These are phyloP conservation scores for Fusarium verticillioides DNA, from an alignment of 2,329 filamentous ascomycete species.

Conservation along the genomic window DNA sequence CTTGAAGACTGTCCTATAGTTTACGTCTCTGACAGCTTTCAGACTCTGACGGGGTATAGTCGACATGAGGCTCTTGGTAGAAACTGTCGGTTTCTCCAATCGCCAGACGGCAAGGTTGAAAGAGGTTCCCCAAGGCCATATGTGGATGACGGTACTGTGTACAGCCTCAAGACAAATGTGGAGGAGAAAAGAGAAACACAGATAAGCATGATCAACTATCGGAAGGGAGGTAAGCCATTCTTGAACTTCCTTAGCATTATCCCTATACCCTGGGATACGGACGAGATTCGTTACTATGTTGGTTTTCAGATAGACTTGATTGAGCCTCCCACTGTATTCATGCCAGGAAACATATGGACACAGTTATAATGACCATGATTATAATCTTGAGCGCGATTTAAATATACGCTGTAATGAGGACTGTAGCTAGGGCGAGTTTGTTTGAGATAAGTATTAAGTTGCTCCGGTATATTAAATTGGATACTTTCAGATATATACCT, in stretches of 20 bases:
- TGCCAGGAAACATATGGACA: too few relatives aligned
- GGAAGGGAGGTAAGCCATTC: rapidly evolving
- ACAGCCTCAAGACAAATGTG: rapidly evolving
- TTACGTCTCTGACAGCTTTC: neutral
- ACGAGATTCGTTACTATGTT: neutral
- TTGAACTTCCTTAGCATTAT: neutral
- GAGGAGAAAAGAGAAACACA: neutral
- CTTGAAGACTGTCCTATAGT: neutral
- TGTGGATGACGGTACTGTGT: rapidly evolving
- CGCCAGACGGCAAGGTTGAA: neutral
- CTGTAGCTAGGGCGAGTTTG: too few relatives aligned
- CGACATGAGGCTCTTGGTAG: neutral
- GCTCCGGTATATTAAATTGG: too few relatives aligned
- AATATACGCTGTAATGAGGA: too few relatives aligned
- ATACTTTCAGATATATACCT: too few relatives aligned
- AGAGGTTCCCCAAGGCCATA: rapidly evolving
- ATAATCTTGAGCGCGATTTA: too few relatives aligned
- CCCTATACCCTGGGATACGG: neutral
- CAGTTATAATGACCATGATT: too few relatives aligned
- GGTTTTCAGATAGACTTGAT: neutral
- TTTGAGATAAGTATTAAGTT: too few relatives aligned
- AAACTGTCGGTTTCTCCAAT: neutral
- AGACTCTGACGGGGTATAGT: neutral
- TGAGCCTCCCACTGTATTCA: too few relatives aligned
- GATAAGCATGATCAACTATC: neutral